Conservation (phyloP, 768 basidiomycete genomes). For the Leccinum disarticulatum region DNA sequence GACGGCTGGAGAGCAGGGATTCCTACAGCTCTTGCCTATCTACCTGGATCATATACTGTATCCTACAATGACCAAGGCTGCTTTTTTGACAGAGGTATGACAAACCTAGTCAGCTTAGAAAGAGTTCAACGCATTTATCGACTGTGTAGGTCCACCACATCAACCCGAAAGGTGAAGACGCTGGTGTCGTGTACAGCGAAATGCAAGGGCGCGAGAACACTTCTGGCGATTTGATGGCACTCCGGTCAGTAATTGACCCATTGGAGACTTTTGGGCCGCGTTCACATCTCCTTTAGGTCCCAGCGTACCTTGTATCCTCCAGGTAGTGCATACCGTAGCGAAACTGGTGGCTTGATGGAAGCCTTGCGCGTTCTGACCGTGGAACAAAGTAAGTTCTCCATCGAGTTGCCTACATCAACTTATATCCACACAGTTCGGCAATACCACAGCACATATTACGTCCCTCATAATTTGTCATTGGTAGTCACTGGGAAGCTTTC, state of each 20-base stretch:
- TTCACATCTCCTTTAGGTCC: conserved; percentile 42
- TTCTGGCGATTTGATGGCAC: conserved; percentile 84
- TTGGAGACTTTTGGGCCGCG: neutral
- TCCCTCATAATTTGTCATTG: conserved; percentile 89
- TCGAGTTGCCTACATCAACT: conserved; percentile 13
- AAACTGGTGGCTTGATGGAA: conserved; percentile 96
- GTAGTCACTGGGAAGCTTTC: conserved; percentile 88
- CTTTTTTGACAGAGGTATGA: conserved; percentile 66
- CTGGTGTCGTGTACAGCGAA: conserved; percentile 95
- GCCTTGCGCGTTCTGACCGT: conserved; percentile 82
- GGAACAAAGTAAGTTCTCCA: conserved; percentile 69
- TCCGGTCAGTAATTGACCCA: conserved; percentile 51
- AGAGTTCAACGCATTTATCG: conserved; percentile 7
- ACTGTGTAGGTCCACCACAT: conserved; percentile 88
- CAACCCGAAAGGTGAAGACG: conserved; percentile 85
- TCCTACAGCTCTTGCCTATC: conserved; percentile 80
- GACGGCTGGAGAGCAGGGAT: conserved; percentile 93
- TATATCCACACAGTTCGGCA: conserved; percentile 63
- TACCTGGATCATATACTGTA: conserved; percentile 97
- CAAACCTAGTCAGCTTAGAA: neutral
- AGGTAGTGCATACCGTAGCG: conserved; percentile 88
- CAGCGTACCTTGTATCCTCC: conserved; percentile 81
- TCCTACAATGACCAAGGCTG: conserved; percentile 88
- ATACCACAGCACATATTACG: conserved; percentile 88
- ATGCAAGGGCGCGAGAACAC: conserved; percentile 98